Evolutionary conservation across 176 grass and related monocot genomes (phyloP).

Genomic region (Otatea glauca): DNA sequence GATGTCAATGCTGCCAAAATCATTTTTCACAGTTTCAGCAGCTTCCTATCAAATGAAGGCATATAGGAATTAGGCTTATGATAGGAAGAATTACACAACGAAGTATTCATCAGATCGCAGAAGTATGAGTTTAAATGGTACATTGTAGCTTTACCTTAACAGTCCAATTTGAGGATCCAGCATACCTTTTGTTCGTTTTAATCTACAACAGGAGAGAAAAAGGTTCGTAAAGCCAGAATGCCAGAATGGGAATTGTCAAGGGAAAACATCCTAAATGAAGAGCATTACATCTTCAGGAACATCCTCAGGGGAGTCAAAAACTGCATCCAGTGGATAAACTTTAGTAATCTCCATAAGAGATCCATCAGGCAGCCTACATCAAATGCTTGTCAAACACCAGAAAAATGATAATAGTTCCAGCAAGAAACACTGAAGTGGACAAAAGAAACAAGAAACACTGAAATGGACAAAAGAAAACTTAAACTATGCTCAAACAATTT

Average conservation of each 20-base stretch:
- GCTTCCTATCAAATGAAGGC: constrained; percentile 67
- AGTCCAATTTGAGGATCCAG: constrained; percentile 93
- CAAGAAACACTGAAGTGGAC: constrained; percentile 26
- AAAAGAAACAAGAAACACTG: constrained; percentile 14
- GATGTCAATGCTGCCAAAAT: constrained; percentile 98
- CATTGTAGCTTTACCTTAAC: constrained; percentile 65
- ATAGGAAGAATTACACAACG: constrained; percentile 13
- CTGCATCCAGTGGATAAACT: constrained; percentile 92
- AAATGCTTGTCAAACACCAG: constrained; percentile 40
- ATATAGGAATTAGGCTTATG: constrained; percentile 24
- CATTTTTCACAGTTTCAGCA: constrained; percentile 84
- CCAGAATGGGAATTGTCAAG: background rate
- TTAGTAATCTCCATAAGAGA: constrained; percentile 95
- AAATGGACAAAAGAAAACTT: constrained; percentile 25
- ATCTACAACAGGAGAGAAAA: constrained; percentile 50
- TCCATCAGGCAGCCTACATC: constrained; percentile 77
- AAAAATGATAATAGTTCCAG: background rate
- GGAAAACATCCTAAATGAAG: constrained; percentile 12
- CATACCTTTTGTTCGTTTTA: constrained; percentile 88
- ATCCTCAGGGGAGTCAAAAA: constrained; percentile 87
- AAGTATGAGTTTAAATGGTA: constrained; percentile 4
- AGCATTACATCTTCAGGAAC: constrained; percentile 88
- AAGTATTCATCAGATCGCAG: background rate
- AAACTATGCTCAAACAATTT: background rate
- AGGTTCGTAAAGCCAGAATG: background rate